Evolutionary conservation across 176 grass and related monocot species (phyloP).

Genomic region (Phragmites australis): DNA sequence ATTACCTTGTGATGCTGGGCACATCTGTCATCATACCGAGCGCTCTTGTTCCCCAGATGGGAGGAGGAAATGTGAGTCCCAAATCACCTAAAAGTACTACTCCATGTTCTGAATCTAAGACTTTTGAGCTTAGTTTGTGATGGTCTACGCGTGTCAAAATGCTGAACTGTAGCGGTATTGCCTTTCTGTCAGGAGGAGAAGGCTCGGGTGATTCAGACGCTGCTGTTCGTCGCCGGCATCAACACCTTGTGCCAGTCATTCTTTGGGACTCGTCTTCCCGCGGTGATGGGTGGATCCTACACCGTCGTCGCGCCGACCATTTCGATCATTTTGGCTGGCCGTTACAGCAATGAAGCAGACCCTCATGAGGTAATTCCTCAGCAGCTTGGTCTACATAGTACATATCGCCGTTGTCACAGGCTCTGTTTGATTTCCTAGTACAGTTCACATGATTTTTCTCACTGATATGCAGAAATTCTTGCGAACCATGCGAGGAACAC

Average conservation of each 20-base stretch:
- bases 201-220: constrained; percentile 77
- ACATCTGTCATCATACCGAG: constrained; percentile 84
- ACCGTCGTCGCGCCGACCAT: constrained; percentile 74
- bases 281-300: constrained; percentile 83
- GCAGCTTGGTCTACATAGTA: not conserved
- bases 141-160: not conserved
- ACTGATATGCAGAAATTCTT: constrained; percentile 71
- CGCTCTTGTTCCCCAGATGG: constrained; percentile 95
- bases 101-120: constrained; percentile 9
- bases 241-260: constrained; percentile 86
- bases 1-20: constrained; percentile 93
- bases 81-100: not conserved
- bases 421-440: not conserved
- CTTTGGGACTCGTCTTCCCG: constrained; percentile 80
- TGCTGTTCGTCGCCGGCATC: constrained; percentile 84
- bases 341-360: constrained; percentile 70
- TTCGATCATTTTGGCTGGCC: constrained; percentile 78
- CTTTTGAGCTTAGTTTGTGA: not conserved
- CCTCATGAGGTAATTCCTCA: constrained; percentile 61
- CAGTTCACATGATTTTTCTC: not conserved
- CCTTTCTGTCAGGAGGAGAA: constrained; percentile 67
- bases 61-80: constrained; percentile 85
- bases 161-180: not conserved
- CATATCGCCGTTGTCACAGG: not conserved
- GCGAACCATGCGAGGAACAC: constrained; percentile 74